Evolutionary conservation across 768 basidiomycete genomes (phyloP).

Genomic region (Mycena maculata): DNA sequence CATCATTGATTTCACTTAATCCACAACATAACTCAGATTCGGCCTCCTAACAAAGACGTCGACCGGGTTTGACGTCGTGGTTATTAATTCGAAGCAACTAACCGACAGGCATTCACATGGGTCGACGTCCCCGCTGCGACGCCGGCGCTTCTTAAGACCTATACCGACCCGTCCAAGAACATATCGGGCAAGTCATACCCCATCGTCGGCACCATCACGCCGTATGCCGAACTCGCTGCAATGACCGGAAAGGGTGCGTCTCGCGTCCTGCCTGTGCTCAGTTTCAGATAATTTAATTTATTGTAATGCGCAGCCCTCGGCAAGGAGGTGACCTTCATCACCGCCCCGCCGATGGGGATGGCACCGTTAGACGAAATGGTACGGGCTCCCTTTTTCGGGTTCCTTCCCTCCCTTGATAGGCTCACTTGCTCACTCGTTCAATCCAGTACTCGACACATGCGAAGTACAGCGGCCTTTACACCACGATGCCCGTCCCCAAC

Average conservation of each 20-base stretch:
- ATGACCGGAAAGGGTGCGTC: background rate
- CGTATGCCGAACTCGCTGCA: conserved; percentile 10
- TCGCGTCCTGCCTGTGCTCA: background rate
- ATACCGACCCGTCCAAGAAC: conserved; percentile 7
- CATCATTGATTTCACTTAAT: background rate
- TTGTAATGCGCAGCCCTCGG: conserved; percentile 2
- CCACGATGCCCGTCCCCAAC: conserved; percentile 3
- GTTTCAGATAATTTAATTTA: background rate
- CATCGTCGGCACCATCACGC: background rate
- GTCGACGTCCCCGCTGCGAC: background rate
- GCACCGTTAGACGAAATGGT: conserved; percentile 9
- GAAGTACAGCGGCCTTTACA: conserved; percentile 11
- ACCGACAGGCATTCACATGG: conserved; percentile 11
- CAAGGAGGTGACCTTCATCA: conserved; percentile 14
- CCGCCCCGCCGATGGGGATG: background rate
- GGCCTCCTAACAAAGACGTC: conserved; percentile 1
- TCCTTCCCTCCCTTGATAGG: background rate
- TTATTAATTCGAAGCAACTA: background rate
- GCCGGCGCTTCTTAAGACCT: conserved; percentile 8
- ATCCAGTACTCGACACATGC: background rate
- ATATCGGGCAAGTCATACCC: conserved; percentile 11
- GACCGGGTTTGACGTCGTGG: conserved; percentile 3
- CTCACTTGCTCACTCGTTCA: too few relatives aligned
- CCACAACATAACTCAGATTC: background rate
- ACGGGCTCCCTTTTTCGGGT: background rate